phyloP scores from a whole-genome alignment of 2,329 filamentous ascomycete species.

The Cordyceps javanica region DNA sequence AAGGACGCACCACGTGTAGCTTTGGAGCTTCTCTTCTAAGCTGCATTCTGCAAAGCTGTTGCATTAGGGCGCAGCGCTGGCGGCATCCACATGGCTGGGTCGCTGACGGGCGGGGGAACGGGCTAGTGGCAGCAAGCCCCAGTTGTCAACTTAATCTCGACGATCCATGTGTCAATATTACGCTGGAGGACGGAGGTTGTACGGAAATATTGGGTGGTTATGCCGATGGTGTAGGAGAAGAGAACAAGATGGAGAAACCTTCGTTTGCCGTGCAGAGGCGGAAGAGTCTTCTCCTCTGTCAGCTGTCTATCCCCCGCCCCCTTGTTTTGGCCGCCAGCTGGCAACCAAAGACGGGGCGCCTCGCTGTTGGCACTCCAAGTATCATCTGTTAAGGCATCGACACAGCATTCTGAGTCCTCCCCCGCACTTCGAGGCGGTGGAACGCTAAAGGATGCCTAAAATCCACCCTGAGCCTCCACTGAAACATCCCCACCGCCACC shows the following conservation, averaged over 20 bases:
- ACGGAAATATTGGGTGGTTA: neutral
- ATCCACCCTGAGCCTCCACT: neutral
- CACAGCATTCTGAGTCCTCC: neutral
- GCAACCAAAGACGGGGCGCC: neutral
- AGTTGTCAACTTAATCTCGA: constrained; percentile 24
- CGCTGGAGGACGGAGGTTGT: neutral
- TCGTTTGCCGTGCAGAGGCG: constrained; percentile 1
- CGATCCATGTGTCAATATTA: constrained; percentile 15
- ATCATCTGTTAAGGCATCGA: neutral
- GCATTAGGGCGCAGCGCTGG: constrained; percentile 9
- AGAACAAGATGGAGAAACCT: no score
- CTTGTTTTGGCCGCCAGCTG: neutral
- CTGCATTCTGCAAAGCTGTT: constrained; percentile 4
- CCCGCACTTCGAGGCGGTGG: neutral
- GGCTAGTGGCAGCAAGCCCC: constrained; percentile 1
- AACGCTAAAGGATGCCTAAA: constrained; percentile 1
- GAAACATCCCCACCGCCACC: neutral
- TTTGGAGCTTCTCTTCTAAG: neutral
- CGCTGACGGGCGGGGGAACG: constrained; percentile 1
- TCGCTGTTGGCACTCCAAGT: neutral
- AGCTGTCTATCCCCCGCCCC: neutral
- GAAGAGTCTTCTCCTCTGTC: neutral
- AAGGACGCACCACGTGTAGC: neutral
- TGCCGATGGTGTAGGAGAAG: neutral
- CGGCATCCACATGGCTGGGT: constrained; percentile 7